A percentile compares a stretch with the other conserved stretches of the same genome.
These are phyloP conservation scores for Lepiota subincarnata DNA, from an alignment of 768 basidiomycete genomes.

Conservation along the genomic window DNA sequence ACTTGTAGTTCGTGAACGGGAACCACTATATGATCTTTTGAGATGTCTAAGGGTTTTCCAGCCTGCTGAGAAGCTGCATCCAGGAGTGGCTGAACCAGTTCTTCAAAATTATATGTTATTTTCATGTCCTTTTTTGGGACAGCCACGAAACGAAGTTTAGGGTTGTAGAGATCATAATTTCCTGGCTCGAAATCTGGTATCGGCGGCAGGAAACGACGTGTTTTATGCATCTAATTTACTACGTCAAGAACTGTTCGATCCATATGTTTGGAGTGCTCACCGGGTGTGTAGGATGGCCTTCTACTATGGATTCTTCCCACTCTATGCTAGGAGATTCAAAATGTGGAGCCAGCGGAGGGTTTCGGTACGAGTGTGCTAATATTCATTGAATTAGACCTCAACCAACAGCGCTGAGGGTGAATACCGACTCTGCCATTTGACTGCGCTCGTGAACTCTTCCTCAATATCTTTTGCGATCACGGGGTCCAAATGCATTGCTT, in stretches of 20 bases:
- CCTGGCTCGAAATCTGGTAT: constrained; percentile 42
- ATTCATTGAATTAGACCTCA: not conserved
- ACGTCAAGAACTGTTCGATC: not conserved
- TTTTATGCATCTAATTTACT: constrained; percentile 49
- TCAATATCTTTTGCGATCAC: constrained; percentile 36
- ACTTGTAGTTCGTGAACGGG: constrained; percentile 57
- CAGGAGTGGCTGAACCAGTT: constrained; percentile 36
- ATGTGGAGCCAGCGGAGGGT: constrained; percentile 41
- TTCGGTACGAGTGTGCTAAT: constrained; percentile 43
- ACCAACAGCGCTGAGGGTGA: not conserved
- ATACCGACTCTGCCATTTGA: constrained; percentile 49
- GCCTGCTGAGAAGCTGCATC: constrained; percentile 33
- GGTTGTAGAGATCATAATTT: constrained; percentile 45
- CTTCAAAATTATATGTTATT: constrained; percentile 50
- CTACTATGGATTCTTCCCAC: constrained; percentile 61
- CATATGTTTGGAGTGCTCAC: constrained; percentile 23
- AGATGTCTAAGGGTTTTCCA: constrained; percentile 29
- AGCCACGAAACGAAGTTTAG: constrained; percentile 44
- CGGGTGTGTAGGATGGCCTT: constrained; percentile 59
- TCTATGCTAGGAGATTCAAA: constrained; percentile 46
- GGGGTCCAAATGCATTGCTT: constrained; percentile 30
- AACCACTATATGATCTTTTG: constrained; percentile 34
- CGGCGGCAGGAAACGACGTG: constrained; percentile 48
- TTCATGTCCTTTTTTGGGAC: constrained; percentile 39
- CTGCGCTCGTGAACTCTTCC: constrained; percentile 43